Evolutionary conservation across 2,329 filamentous ascomycete species (phyloP), one percentile per base, ranked within the genome.

Genomic region (Fusarium humuli): DNA sequence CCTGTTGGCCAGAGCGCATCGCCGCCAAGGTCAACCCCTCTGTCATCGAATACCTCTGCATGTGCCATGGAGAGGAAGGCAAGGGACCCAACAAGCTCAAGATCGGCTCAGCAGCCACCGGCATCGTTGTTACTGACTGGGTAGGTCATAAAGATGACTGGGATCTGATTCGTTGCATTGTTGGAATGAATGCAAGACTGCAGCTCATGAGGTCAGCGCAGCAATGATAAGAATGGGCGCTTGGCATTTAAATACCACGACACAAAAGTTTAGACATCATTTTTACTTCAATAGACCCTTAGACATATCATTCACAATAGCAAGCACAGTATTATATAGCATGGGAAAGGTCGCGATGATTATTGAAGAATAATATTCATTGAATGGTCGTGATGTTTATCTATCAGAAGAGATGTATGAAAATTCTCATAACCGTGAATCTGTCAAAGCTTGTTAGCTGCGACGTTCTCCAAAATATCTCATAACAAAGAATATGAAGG

Each of bases 1-100:
- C 88, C 58, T 97, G 94, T 80, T 99, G 96, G 96, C 96, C 96
- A 1, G 94, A 97, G 80, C 91, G 88, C 76, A 93, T 99, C 78
- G 95, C 96, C 2, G 91, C 89, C 22, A 93, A 92, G 82, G 86
- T 97, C 50, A 98, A 98, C 82, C 92, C 94, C 20, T 90, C 91
- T 3, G 87, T 90, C 57, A 78, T 90, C 61, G 87, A 90, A 73
- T 88, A 90, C 76, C 79, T 91, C 29, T 91, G 88, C 77, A 80
- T 83, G 69, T 81, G 80, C 14, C 89, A 91, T 76, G 86, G 85
- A 47, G 83, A 84, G 67, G 76, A 81, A 9, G 85, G 83, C 52
- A 84, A 84, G 69, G 87, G 86, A 0, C 83, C 84, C 8, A 80
- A 80, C 14, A 79, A 83, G 65, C 78, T 87, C 53, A 81, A 83